Percentiles rank a stretch among this genome's conserved stretches.
Evolutionary conservation across 2,329 filamentous ascomycete species (phyloP).

Genomic region (Colletotrichum sp.): DNA sequence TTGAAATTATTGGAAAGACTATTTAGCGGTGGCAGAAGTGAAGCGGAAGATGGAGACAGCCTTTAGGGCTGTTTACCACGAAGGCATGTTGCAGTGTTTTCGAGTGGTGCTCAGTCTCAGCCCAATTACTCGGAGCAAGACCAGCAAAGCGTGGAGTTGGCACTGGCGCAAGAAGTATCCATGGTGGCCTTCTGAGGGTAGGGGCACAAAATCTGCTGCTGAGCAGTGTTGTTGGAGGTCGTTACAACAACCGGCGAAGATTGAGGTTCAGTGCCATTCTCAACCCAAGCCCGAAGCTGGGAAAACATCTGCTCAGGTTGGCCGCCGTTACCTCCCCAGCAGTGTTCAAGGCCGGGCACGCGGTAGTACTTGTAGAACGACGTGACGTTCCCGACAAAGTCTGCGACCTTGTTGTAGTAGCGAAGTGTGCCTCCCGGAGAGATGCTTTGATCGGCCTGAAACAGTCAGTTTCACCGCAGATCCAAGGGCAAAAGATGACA

Average conservation of each 20-base stretch:
- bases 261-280: constrained; percentile 29
- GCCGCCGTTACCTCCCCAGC: constrained; percentile 29
- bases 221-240: not conserved
- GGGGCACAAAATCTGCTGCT: not conserved
- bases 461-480: constrained; percentile 24
- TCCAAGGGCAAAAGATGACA: accelerated
- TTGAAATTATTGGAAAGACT: not conserved
- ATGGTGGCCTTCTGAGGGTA: not conserved
- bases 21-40: not conserved
- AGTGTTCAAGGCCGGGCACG: constrained; percentile 35
- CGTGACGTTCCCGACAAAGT: constrained; percentile 18
- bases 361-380: constrained; percentile 36
- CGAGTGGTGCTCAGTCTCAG: not conserved
- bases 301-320: constrained; percentile 28
- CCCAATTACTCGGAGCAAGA: not conserved
- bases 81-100: not conserved
- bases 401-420: constrained; percentile 30
- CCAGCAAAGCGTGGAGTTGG: not conserved
- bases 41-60: not conserved
- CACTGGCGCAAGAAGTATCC: not conserved
- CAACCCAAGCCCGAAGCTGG: constrained; percentile 32
- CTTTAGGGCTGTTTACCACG: not conserved
- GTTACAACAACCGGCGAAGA: not conserved
- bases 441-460: constrained; percentile 25
- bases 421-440: constrained; percentile 18